These are phyloP conservation scores for Nicotiana attenuata DNA, from an alignment of 257 asterid species.

Conservation along the genomic window DNA sequence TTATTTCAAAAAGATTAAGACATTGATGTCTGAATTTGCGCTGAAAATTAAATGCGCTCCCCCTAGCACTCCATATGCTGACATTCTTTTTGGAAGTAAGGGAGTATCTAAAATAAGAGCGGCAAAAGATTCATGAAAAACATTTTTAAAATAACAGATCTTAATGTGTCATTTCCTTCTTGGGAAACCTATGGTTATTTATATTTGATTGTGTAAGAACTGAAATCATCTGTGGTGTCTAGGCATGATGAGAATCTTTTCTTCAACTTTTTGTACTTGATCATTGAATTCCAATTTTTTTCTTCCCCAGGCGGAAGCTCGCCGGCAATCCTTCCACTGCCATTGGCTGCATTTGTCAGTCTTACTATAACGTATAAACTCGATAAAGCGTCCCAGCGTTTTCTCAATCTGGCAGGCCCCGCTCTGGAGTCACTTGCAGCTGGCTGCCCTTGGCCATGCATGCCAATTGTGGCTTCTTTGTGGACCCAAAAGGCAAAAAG, in stretches of 20 bases:
- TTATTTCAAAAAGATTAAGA: background rate
- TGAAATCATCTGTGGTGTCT: background rate
- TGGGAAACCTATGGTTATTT: background rate
- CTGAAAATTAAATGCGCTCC: background rate
- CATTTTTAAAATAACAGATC: background rate
- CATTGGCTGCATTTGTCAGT: slow-evolving; percentile 96
- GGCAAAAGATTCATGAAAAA: background rate
- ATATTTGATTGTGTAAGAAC: background rate
- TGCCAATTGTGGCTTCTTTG: slow-evolving; percentile 92
- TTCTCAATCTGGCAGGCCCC: slow-evolving; percentile 93
- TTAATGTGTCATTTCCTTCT: background rate
- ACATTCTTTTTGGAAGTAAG: background rate
- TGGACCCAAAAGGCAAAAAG: slow-evolving; percentile 96
- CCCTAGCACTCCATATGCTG: background rate
- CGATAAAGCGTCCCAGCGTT: slow-evolving; percentile 86
- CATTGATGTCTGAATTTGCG: background rate
- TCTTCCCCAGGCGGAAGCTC: slow-evolving; percentile 63
- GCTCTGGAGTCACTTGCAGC: slow-evolving; percentile 96
- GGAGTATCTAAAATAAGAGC: background rate
- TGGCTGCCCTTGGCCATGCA: slow-evolving; percentile 99
- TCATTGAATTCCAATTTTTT: slow-evolving; percentile 11
- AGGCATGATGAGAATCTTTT: background rate
- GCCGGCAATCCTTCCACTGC: slow-evolving; percentile 89
- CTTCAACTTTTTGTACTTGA: background rate
- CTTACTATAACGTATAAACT: slow-evolving; percentile 96